Base-by-base conservation (phyloP, 2,329 filamentous ascomycete species). In the Colletotrichum sp. region DNA sequence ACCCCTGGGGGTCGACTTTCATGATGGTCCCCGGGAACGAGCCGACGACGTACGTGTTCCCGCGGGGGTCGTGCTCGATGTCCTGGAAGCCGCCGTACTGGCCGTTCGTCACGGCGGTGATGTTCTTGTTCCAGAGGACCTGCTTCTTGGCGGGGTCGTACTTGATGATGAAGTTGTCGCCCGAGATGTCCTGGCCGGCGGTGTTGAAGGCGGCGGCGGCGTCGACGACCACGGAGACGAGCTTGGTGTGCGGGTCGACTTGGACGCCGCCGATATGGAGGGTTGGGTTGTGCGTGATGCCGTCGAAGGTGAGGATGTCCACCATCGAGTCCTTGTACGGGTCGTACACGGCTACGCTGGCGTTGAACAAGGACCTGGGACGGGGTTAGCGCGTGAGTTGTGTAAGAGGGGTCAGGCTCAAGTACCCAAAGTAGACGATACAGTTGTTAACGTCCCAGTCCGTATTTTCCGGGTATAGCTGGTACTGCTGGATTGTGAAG, bases 381-480 rank as follows among this genome's bases (percentile, higher is more conserved):
- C 6, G 6, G 13, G 12, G 8, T 70, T 32, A 73, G 73, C 25
- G n/a, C 16, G 10, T 10, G 43, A 22, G 43, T 13, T 22, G 15
- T 32, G 30, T 30, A 15, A 12, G 39, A 39, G 22, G 25, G 34
- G 22, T 18, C 6, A 7, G 36, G 28, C 8, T 13, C 15, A 8
- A 15, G 6, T 52, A 83, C 81, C 81, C 80, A 36, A 85, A 81
- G 66, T 82, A 84, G 25, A 83, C 70, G 30, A 83, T 77, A 64
- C 83, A 85, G 22, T 77, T 75, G n/a, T 80, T 75, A 8, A 77
- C 66, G 75, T 85, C 81, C 75, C 82, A 85, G 61, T 85, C 83
- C 7, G 80, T 82, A 52, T 85, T 84, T 66, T 84, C 83, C 13
- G 84, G 82, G 48, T 85, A 85, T 3, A 85, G 76, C 48, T 84